Evolutionary conservation across 768 basidiomycete genomes (phyloP).

Genomic region (Mycena kentingensis): DNA sequence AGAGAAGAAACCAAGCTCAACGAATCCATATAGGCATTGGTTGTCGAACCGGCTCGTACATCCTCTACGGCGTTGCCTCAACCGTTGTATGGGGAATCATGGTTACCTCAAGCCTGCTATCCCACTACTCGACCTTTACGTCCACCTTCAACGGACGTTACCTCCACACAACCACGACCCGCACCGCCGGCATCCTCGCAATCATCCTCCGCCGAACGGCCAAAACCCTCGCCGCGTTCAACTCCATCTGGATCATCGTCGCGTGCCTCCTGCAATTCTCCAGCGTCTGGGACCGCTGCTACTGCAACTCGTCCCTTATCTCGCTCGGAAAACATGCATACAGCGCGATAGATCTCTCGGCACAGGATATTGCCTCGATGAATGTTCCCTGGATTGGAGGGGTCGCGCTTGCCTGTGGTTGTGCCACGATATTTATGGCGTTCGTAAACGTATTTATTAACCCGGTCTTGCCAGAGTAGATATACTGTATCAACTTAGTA

Average conservation of each 20-base stretch:
- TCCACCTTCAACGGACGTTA: slow-evolving; percentile 12
- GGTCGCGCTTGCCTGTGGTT: not conserved
- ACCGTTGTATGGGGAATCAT: slow-evolving; percentile 37
- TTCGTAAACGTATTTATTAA: not conserved
- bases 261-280: not conserved
- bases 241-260: slow-evolving; percentile 10
- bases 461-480: not conserved
- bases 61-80: slow-evolving; percentile 34
- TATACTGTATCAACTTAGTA: not conserved
- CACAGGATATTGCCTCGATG: not conserved
- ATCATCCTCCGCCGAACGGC: slow-evolving; percentile 25
- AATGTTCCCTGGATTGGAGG: too few species aligned
- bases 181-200: slow-evolving; percentile 28
- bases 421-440: not conserved
- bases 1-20: not conserved
- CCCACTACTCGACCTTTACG: slow-evolving; percentile 27
- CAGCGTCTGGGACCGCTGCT: not conserved
- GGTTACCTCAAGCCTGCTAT: slow-evolving; percentile 29
- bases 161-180: slow-evolving; percentile 28
- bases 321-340: not conserved
- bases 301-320: not conserved
- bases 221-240: slow-evolving; percentile 26
- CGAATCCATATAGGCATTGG: slow-evolving; percentile 30
- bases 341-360: not conserved
- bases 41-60: slow-evolving; percentile 35